Base-by-base conservation (phyloP, 441 rosid genomes). In the Brassica hybrid region DNA sequence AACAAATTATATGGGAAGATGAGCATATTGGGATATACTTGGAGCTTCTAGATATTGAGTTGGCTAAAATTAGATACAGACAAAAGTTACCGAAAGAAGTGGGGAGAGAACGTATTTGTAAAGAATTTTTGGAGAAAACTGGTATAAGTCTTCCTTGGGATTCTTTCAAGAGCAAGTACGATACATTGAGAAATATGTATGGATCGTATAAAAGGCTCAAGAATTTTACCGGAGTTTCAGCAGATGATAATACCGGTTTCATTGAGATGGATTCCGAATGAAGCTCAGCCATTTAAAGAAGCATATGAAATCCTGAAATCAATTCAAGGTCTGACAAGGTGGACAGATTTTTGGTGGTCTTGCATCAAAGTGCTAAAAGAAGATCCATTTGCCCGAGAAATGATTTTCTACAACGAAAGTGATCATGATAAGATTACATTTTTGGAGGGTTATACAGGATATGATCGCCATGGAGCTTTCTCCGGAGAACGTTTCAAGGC, bases 341-440 rank as follows among this genome's bases (percentile, higher is more conserved):
- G 34, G 52, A n/a, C n/a, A n/a, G n/a, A n/a, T n/a, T n/a, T n/a
- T n/a, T n/a, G n/a, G n/a, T n/a, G n/a, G n/a, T n/a, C n/a, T n/a
- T n/a, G n/a, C n/a, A n/a, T n/a, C n/a, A n/a, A n/a, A n/a, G n/a
- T n/a, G n/a, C n/a, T n/a, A n/a, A n/a, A n/a, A n/a, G n/a, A n/a
- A n/a, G n/a, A n/a, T n/a, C n/a, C n/a, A n/a, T n/a, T n/a, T n/a
- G 34, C 48, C 48, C 48, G 48, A 10, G 48, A 41, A 41, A 30
- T 30, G 34, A 21, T 41, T 2, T 11, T 3, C n/a, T 41, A 41
- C 4, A 41, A 3, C 21, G 36, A 19, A 6, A 66, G 36, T 23
- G 41, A 67, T 45, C 4, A 23, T 18, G 71, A 67, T 7, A 67
- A 10, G 71, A 67, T 45, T 36, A 50, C 12, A 3, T 67, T 67